A percentile compares a stretch with the other conserved stretches of the same genome.
phyloP scores from a whole-genome alignment of 1,284 basidiomycete genomes.

The Fomes fomentarius region DNA sequence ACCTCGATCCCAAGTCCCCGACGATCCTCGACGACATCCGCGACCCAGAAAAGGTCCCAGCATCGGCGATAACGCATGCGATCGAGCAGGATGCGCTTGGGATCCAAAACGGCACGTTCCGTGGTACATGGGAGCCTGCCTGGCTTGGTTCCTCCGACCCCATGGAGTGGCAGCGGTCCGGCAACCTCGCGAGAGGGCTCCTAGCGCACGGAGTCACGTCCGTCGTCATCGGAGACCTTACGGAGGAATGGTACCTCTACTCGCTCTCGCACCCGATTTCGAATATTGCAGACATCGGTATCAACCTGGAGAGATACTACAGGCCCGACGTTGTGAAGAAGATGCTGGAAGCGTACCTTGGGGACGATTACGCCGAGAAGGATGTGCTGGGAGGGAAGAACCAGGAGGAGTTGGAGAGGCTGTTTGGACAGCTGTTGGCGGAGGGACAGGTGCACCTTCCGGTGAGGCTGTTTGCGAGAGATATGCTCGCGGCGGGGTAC shows the following conservation, averaged over 20 bases:
- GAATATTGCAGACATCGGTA: slow-evolving; percentile 49
- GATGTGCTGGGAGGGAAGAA: slow-evolving; percentile 40
- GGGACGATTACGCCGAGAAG: slow-evolving; percentile 25
- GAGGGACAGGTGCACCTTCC: slow-evolving; percentile 75
- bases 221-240: slow-evolving; percentile 68
- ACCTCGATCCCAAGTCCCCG: slow-evolving; percentile 53
- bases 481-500: slow-evolving; percentile 56
- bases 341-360: slow-evolving; percentile 48
- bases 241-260: slow-evolving; percentile 80
- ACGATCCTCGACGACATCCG: slow-evolving; percentile 52
- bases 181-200: slow-evolving; percentile 57
- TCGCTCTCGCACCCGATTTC: slow-evolving; percentile 64
- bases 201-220: slow-evolving; percentile 59
- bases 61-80: slow-evolving; percentile 50
- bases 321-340: slow-evolving; percentile 46
- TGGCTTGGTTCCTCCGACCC: slow-evolving; percentile 58
- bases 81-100: slow-evolving; percentile 62
- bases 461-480: slow-evolving; percentile 61
- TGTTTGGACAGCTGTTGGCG: slow-evolving; percentile 65
- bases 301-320: slow-evolving; percentile 68
- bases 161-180: slow-evolving; percentile 71
- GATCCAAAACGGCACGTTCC: slow-evolving; percentile 61
- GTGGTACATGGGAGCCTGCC: slow-evolving; percentile 59
- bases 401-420: slow-evolving; percentile 44
- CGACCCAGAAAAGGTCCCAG: slow-evolving; percentile 51